Evolutionary conservation across 805 yeast species (phyloP), one percentile per base, ranked within the genome.

Genomic region (Lipomyces oligophaga): DNA sequence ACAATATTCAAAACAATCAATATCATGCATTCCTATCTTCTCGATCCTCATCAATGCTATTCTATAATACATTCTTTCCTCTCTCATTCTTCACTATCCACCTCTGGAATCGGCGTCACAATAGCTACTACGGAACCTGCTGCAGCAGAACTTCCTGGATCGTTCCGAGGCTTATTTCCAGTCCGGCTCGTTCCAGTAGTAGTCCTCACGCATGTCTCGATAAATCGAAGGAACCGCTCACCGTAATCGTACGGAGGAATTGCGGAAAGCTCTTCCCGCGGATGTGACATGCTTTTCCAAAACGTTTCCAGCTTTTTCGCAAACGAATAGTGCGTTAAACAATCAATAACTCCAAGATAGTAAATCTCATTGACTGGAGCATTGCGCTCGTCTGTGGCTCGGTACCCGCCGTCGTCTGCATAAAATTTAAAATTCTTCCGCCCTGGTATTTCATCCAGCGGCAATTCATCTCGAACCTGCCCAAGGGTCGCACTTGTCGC

Each of bases 281-380:
- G 75, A 60, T 86, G 85, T 30, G 77, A 76, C 21, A 93, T 58
- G 13, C 85, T 74, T 63, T 95, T 77, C 80, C 88, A 83, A 53
- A 85, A 77, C 0, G 97, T 90, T 62, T 93, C 98, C 37, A 88
- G 64, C 54, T 77, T 75, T 63, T 93, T 93, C 55, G 79, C 68
- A 19, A 81, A 65, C 0, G 85, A 79, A 59, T 86, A 86, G 36
- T 48, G 37, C 0, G 98, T 93, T 57, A 93, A 71, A 66, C 96
- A 90, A 63, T 93, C 98, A 54, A 93, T 93, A 31, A 93, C 82
- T 6, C 98, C 98, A 58, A 93, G 69, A 60, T 89, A 93, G 67
- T 93, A 93, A 5, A 90, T 77, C 44, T 82, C 77, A 25, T 78
- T 72, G 28, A 77, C 60, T 20, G 86, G 85, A 38, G 77, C 73